Evolutionary conservation across 306 rosid species (phyloP).

Genomic region (Arachis hypogaea): DNA sequence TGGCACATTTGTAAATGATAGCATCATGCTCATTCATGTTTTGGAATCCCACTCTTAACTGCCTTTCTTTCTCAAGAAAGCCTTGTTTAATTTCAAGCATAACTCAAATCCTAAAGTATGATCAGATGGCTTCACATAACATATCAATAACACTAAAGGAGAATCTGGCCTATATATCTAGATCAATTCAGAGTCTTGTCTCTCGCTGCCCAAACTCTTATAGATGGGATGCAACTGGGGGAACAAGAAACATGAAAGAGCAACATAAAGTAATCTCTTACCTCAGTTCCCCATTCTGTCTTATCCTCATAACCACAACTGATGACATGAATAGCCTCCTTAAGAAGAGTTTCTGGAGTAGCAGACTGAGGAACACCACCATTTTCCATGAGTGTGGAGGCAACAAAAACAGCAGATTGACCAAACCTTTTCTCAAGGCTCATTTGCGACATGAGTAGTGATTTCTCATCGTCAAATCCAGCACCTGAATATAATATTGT

Average conservation of each 20-base stretch:
- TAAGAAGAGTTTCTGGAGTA: conserved; percentile 87
- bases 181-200: conserved; percentile 2
- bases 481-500: conserved; percentile 53
- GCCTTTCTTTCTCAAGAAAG: background rate
- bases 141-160: background rate
- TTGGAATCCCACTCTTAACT: background rate
- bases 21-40: background rate
- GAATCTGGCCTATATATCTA: background rate
- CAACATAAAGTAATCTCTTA: conserved; percentile 35
- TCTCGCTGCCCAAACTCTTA: conserved; percentile 4
- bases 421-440: conserved; percentile 92
- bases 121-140: background rate
- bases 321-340: conserved; percentile 93
- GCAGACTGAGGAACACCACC: conserved; percentile 98
- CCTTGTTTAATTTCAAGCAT: background rate
- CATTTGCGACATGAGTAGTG: conserved; percentile 87
- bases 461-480: conserved; percentile 87
- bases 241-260: conserved; percentile 12
- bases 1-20: background rate
- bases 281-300: conserved; percentile 89
- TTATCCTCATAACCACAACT: conserved; percentile 95
- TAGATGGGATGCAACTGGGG: background rate
- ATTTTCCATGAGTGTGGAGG: conserved; percentile 90
- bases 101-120: conserved; percentile 1
- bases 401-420: conserved; percentile 88